Percentiles rank a stretch among this genome's conserved stretches.
Evolutionary conservation across 1,284 basidiomycete species (phyloP).

Genomic region (Ganoderma lingzhi): DNA sequence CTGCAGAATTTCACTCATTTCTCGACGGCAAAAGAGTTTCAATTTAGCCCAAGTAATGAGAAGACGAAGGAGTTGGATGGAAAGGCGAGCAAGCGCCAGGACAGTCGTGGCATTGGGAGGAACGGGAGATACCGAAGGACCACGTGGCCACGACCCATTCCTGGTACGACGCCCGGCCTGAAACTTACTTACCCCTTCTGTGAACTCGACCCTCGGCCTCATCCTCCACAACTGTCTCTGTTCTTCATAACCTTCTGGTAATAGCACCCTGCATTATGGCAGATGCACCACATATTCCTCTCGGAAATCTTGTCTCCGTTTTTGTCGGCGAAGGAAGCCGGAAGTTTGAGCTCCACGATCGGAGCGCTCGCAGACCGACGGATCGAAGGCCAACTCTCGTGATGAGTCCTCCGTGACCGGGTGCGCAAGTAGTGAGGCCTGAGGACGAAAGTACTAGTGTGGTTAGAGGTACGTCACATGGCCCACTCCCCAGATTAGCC

Average conservation of each 20-base stretch:
- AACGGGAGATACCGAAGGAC: background rate
- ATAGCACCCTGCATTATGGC: no score
- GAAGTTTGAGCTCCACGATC: background rate
- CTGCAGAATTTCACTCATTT: slow-evolving; percentile 38
- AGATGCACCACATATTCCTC: background rate
- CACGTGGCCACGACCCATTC: background rate
- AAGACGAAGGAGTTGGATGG: no score
- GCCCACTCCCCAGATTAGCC: background rate
- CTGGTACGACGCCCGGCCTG: no score
- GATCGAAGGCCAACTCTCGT: background rate
- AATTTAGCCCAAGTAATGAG: no score
- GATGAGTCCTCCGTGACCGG: background rate
- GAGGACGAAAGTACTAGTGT: background rate
- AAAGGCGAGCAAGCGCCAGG: no score
- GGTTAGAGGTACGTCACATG: background rate
- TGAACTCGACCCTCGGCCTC: no score
- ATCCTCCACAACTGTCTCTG: no score
- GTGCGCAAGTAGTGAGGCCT: background rate
- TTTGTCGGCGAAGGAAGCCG: background rate
- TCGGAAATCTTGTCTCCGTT: background rate
- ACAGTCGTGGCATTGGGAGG: background rate
- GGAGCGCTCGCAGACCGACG: background rate
- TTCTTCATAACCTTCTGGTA: no score
- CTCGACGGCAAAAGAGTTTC: background rate
- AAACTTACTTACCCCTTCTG: no score